Percentiles rank a stretch among this genome's conserved stretches.
phyloP scores from a whole-genome alignment of 768 basidiomycete species.

The Amanita molliuscula region DNA sequence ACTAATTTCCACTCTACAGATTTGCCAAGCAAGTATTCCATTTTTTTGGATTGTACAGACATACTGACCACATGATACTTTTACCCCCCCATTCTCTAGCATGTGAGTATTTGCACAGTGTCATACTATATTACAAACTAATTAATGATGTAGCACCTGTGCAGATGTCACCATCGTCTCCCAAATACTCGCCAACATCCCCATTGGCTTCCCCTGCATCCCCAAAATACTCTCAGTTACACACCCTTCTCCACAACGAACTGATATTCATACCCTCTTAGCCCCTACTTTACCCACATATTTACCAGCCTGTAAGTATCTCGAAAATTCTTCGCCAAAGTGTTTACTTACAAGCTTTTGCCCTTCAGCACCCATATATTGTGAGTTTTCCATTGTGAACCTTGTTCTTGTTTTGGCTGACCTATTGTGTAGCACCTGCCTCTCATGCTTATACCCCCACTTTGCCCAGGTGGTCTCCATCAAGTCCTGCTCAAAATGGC shows the following conservation, averaged over 20 bases:
- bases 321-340: neutral
- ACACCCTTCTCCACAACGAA: neutral
- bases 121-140: neutral
- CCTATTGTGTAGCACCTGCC: constrained; percentile 49
- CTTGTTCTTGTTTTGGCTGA: neutral
- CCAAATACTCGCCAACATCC: constrained; percentile 89
- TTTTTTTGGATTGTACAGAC: neutral
- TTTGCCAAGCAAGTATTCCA: constrained; percentile 60
- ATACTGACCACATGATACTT: constrained; percentile 16
- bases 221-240: constrained; percentile 77
- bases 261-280: constrained; percentile 19
- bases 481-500: constrained; percentile 62
- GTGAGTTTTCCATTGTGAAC: constrained; percentile 28
- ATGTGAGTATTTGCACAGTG: constrained; percentile 35
- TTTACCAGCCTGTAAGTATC: constrained; percentile 72
- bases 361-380: constrained; percentile 64
- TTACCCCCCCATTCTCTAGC: constrained; percentile 26
- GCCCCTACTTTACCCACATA: constrained; percentile 84
- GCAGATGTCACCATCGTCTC: constrained; percentile 82
- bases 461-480: constrained; percentile 76
- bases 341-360: neutral
- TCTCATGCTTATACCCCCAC: constrained; percentile 84
- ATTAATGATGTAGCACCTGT: constrained; percentile 46
- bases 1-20: constrained; percentile 32
- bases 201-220: constrained; percentile 85